Base-by-base conservation (phyloP, 192 early-diverging fungal genomes). In the Radiomyces spectabilis region DNA sequence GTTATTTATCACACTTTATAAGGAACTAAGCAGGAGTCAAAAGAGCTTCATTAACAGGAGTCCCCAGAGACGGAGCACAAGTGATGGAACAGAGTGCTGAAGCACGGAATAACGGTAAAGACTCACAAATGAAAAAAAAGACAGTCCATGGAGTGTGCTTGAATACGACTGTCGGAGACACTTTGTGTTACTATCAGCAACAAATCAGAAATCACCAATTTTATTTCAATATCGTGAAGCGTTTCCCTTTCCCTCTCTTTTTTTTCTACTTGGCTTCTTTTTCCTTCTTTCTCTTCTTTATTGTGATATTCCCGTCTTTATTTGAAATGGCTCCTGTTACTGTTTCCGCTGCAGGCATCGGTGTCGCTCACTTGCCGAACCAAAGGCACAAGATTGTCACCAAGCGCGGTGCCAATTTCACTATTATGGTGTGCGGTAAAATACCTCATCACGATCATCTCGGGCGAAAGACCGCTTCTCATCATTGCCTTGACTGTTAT, bases 141-240 rank as follows among this genome's bases (percentile, higher is more conserved):
- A 78, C 92, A 29, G 95, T 96, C 74, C 79, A 83, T 51, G 93
- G 93, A 5, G 91, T 93, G 75, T 81, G 87, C 59, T 96, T 96
- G 66, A 97, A 92, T 33, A 57, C 96, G 67, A 97, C 97, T 92
- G 88, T 97, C 10, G 93, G 97, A 55, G 95, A 87, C 84, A 73
- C 62, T 84, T 77, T 19, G 32, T 10, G 26, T 25, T 15, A 3
- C 38, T 8, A 1, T 8, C 3, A 46, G 16, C 13, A 10, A 22
- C 25, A 34, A 10, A 30, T 41, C 8, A 39, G n/a, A n/a, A n/a
- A 41, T 13, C 33, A 35, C 33, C 33, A 35, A 35, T 8, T 35
- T 35, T 13, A 35, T 35, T 13, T 8, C 13, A 35, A 8, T 35
- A 8, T n/a, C n/a, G n/a, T n/a, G n/a, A n/a, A n/a, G n/a, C n/a